Evolutionary conservation across 2,329 filamentous ascomycete species (phyloP).

Genomic region (Lecanoromycetidae sp.): DNA sequence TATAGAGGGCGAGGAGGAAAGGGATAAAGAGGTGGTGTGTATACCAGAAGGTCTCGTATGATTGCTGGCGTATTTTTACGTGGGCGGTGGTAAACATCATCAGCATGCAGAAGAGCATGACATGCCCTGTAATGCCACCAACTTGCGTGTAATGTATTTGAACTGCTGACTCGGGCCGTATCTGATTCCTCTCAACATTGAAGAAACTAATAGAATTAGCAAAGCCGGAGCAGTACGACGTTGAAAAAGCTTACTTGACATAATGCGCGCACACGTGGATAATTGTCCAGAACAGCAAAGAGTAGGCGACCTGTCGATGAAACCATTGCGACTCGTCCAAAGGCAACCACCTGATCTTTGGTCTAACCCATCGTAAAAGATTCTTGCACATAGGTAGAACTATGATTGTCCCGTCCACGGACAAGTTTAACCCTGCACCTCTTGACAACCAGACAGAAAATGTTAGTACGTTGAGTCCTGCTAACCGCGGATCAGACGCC

Average conservation of each 20-base stretch:
- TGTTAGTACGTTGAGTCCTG: slow-evolving; percentile 64
- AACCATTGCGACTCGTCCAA: slow-evolving; percentile 98
- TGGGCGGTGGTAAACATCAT: slow-evolving; percentile 96
- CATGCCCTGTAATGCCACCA: slow-evolving; percentile 86
- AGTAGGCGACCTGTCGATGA: slow-evolving; percentile 86
- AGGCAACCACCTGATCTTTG: slow-evolving; percentile 76
- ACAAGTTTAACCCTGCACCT: slow-evolving; percentile 77
- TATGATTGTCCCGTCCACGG: slow-evolving; percentile 75
- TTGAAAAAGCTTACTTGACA: slow-evolving; percentile 61
- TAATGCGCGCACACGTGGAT: slow-evolving; percentile 75
- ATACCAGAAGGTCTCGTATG: slow-evolving; percentile 98
- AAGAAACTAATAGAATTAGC: slow-evolving; percentile 57
- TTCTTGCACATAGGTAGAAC: slow-evolving; percentile 91
- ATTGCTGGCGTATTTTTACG: slow-evolving; percentile 85
- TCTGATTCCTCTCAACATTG: slow-evolving; percentile 77
- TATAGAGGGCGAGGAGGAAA: slow-evolving; percentile 87
- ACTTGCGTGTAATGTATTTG: slow-evolving; percentile 85
- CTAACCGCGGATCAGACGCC: slow-evolving; percentile 52
- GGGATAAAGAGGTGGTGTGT: slow-evolving; percentile 97
- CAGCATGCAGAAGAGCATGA: slow-evolving; percentile 98
- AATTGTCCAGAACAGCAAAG: slow-evolving; percentile 69
- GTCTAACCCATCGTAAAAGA: slow-evolving; percentile 68
- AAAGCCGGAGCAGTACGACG: background rate
- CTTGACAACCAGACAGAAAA: slow-evolving; percentile 95
- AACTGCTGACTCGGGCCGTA: slow-evolving; percentile 67